Conservation (phyloP, 352 stramenopile species). For the Globisporangium paddicum region DNA sequence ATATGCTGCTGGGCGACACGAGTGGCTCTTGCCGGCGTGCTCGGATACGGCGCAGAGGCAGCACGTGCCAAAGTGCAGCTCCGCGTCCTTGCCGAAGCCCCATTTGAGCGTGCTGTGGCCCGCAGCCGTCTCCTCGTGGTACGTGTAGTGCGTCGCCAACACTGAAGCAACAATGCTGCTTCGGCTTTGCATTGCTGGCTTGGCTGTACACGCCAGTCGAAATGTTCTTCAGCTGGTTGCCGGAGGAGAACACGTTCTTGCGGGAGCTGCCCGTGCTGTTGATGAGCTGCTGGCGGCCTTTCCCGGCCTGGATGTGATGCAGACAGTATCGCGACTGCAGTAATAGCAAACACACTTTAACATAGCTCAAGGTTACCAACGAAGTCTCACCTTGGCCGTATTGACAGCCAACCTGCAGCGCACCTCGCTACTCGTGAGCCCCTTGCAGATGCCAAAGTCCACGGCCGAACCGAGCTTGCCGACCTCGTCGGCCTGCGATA, state of each 20-base stretch:
- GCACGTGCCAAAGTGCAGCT: conserved; percentile 74
- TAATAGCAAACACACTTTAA: not conserved
- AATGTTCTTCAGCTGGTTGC: conserved; percentile 64
- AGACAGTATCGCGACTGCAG: conserved; percentile 65
- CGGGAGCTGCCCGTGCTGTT: conserved; percentile 59
- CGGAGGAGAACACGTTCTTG: conserved; percentile 52
- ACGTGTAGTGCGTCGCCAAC: conserved; percentile 86
- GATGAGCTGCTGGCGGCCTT: conserved; percentile 71
- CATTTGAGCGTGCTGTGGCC: conserved; percentile 82
- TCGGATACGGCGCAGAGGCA: conserved; percentile 69
- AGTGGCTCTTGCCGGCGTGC: conserved; percentile 43
- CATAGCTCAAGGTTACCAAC: not conserved
- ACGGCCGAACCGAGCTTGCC: conserved; percentile 54
- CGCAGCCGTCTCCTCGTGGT: conserved; percentile 65
- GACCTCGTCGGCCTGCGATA: conserved; percentile 45
- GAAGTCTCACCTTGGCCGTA: conserved; percentile 45
- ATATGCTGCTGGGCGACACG: conserved; percentile 63
- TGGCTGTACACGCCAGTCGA: conserved; percentile 79
- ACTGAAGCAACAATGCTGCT: no score
- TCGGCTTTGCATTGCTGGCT: no score
- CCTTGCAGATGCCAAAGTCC: conserved; percentile 82
- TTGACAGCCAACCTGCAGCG: conserved; percentile 74
- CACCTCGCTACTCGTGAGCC: conserved; percentile 45
- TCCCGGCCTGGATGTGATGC: conserved; percentile 68
- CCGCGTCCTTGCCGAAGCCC: conserved; percentile 73